phyloP scores from a whole-genome alignment of 257 asterid genomes.

The Nicotiana tomentosiformis region DNA sequence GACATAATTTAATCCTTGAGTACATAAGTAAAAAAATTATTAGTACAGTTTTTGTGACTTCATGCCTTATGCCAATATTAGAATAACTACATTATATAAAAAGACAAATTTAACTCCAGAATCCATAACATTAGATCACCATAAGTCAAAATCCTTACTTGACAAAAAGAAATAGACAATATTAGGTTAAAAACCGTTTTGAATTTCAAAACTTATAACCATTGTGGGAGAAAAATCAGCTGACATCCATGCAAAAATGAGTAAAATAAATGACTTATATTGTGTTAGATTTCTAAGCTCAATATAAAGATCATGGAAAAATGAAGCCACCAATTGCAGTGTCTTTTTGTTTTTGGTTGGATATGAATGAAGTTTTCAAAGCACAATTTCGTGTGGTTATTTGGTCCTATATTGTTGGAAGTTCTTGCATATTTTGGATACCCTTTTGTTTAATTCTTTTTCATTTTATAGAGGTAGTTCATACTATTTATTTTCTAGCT shows the following conservation, averaged over 20 bases:
- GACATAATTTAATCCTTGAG: conserved; percentile 10
- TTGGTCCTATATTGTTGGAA: conserved; percentile 44
- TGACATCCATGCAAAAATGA: conserved; percentile 7
- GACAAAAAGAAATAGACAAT: conserved; percentile 13
- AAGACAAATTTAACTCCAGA: conserved; percentile 41
- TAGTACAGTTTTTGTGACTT: background rate
- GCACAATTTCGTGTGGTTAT: conserved; percentile 11
- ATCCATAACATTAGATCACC: conserved; percentile 16
- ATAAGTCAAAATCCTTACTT: conserved; percentile 17
- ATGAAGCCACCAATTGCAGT: conserved; percentile 23
- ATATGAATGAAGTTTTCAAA: conserved; percentile 27
- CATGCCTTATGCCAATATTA: conserved; percentile 15
- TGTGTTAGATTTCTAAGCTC: background rate
- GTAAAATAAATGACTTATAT: background rate
- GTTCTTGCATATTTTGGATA: conserved; percentile 36
- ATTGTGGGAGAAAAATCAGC: conserved; percentile 9
- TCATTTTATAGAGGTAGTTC: conserved; percentile 23
- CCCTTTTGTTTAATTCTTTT: conserved; percentile 6
- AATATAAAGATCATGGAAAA: conserved; percentile 13
- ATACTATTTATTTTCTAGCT: background rate
- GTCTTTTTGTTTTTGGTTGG: conserved; percentile 58
- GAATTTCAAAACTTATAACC: conserved; percentile 22
- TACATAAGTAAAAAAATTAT: conserved; percentile 1
- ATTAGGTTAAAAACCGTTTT: conserved; percentile 12
- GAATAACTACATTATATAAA: conserved; percentile 31